Evolutionary conservation across 2,329 filamentous ascomycete genomes (phyloP), one percentile per base, ranked within the genome.

Genomic region (Talaromyces sp.): DNA sequence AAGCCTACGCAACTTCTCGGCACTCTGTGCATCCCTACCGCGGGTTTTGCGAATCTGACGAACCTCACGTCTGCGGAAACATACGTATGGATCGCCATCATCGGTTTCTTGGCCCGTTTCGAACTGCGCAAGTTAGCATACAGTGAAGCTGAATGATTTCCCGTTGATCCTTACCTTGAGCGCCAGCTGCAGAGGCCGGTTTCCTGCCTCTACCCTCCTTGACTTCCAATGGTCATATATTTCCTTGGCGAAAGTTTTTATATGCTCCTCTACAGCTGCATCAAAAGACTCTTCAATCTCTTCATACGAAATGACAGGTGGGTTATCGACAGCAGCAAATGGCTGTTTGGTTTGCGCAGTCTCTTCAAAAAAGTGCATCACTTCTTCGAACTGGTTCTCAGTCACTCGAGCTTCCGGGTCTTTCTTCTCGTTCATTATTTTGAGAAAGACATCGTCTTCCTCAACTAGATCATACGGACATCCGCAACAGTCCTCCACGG

Each of bases 71-170:
- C 95, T 88, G 73, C 95, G 87, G 85, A 99, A 99, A 78, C 95
- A 99, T 70, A 99, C 93, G 78, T 96, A 99, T 55, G 95, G 95
- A 77, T 99, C 95, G 69, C 91, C 87, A 73, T 99, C 95, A 75
- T 99, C 95, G 64, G 89, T 96, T 66, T 98, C 93, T 72, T 92
- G 90, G 65, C 95, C 92, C 54, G 88, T 96, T 79, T 99, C 95
- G 67, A 96, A 95, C 80, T 82, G 70, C 59, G 32, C 1, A 30
- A 19, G 13, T 27, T 39, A 28, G 42, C 61, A 47, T 61, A 42
- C 51, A 27, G 6, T 7, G 9, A 28, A 27, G 56, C 61, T 49
- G 2, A 4, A 62, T 36, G 33, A 53, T 47, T 47, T 53, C n/a
- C 33, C 59, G 15, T 22, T 3, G n/a, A 15, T 6, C 44, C 72